A percentile compares a stretch with the other conserved stretches of the same genome.
These are phyloP conservation scores for Penicillium diatomitis DNA, from an alignment of 495 filamentous ascomycete species.

Conservation along the genomic window DNA sequence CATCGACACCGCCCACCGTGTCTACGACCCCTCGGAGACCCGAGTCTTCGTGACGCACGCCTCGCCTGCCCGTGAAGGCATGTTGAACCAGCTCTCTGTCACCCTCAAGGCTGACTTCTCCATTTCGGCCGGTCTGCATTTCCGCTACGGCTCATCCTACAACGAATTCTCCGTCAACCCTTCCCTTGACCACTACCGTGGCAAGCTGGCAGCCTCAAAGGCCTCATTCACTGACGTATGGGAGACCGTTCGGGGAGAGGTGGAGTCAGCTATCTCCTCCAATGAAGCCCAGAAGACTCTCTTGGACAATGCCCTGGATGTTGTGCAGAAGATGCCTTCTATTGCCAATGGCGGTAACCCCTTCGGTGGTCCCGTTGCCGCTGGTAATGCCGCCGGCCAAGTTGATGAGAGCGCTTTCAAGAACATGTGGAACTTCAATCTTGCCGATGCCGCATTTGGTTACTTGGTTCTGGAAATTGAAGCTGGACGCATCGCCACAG, in stretches of 20 bases:
- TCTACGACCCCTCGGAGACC: conserved; percentile 98
- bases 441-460: conserved; percentile 95
- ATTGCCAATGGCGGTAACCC: conserved; percentile 93
- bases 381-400: conserved; percentile 65
- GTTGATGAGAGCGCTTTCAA: conserved; percentile 99
- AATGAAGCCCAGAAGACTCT: conserved; percentile 89
- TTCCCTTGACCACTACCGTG: conserved; percentile 94
- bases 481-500: conserved; percentile 87
- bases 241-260: conserved; percentile 95
- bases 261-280: conserved; percentile 83
- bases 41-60: conserved; percentile 96
- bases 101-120: conserved; percentile 98
- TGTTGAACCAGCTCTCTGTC: conserved; percentile 96
- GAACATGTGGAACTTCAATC: conserved; percentile 99
- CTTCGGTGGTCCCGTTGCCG: conserved; percentile 78
- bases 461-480: conserved; percentile 93
- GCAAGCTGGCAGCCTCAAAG: conserved; percentile 98
- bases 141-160: conserved; percentile 98
- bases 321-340: conserved; percentile 93
- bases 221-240: conserved; percentile 99
- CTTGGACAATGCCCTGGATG: conserved; percentile 76
- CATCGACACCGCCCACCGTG: conserved; percentile 94
- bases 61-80: conserved; percentile 90
- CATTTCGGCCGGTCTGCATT: conserved; percentile 93
- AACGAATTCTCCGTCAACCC: conserved; percentile 99